A percentile compares a stretch with the other conserved stretches of the same genome.
These are phyloP conservation scores for Piromyces finnis DNA, from an alignment of 192 early-diverging fungal genomes.

Conservation along the genomic window DNA sequence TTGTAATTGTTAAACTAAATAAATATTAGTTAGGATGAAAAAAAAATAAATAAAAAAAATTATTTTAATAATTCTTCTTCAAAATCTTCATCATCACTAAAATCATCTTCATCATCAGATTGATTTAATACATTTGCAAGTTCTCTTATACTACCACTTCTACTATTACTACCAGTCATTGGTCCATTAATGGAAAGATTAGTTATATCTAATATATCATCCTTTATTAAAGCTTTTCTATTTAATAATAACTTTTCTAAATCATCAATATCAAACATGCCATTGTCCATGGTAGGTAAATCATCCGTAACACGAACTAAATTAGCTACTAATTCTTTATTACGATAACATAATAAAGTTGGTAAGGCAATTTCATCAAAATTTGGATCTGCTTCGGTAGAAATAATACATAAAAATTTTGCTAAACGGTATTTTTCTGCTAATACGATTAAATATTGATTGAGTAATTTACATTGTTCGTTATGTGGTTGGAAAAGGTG, in stretches of 20 bases:
- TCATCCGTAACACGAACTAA: slow-evolving; percentile 24
- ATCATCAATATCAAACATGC: slow-evolving; percentile 17
- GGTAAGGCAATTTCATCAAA: slow-evolving; percentile 33
- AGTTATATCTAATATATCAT: not conserved
- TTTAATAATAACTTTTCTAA: slow-evolving; percentile 17
- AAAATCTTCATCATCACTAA: not conserved
- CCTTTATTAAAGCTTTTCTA: slow-evolving; percentile 9
- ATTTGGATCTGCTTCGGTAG: slow-evolving; percentile 18
- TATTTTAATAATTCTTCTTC: not conserved
- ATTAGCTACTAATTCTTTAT: slow-evolving; percentile 11
- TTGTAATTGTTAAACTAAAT: too few relatives aligned
- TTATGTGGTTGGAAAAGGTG: slow-evolving; percentile 22
- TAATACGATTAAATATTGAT: not conserved
- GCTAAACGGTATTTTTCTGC: not conserved
- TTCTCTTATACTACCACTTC: not conserved
- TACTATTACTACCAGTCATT: not conserved
- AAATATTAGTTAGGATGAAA: too few relatives aligned
- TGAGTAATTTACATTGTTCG: not conserved
- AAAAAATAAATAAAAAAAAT: not conserved
- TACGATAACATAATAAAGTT: slow-evolving; percentile 20
- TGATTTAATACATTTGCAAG: not conserved
- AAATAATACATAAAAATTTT: not conserved
- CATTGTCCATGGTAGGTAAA: slow-evolving; percentile 8
- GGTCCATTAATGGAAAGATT: not conserved
- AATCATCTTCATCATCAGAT: not conserved